Conservation (phyloP, 73 alveolate species). For the Breviolum minutum region DNA sequence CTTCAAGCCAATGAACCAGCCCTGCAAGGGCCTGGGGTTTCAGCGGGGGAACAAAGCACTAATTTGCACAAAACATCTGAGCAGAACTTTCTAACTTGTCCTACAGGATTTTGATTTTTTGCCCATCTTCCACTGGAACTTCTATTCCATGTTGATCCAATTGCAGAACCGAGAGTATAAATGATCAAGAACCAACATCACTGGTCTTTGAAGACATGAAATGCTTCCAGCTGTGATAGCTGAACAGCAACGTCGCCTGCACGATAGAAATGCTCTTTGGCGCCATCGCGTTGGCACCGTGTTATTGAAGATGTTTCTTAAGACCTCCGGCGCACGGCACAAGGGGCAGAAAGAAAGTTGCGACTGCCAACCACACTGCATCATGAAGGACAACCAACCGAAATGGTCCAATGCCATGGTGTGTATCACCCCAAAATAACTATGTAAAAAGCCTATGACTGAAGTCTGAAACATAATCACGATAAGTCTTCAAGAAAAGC, state of each 20-base stretch:
- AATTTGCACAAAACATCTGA: not conserved
- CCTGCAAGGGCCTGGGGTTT: slow-evolving; percentile 5
- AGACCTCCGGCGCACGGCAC: not conserved
- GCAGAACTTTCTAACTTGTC: not conserved
- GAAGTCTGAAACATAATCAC: not conserved
- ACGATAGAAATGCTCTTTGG: not conserved
- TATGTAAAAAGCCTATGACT: not conserved
- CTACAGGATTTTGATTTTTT: not conserved
- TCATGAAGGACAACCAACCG: no score
- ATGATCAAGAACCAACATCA: no score
- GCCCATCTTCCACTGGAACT: not conserved
- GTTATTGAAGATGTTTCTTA: not conserved
- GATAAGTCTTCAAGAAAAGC: not conserved
- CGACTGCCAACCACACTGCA: no score
- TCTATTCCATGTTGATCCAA: no score
- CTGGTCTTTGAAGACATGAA: no score
- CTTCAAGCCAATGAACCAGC: slow-evolving; percentile 24
- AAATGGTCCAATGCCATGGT: not conserved
- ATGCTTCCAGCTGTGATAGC: no score
- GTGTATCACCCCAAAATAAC: not conserved
- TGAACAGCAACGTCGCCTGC: not conserved
- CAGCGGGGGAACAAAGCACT: not conserved
- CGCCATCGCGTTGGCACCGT: slow-evolving; percentile 24
- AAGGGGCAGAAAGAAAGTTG: no score
- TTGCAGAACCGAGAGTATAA: no score